Conservation (phyloP, 495 filamentous ascomycete genomes). For the Parathielavia hyrcaniae region DNA sequence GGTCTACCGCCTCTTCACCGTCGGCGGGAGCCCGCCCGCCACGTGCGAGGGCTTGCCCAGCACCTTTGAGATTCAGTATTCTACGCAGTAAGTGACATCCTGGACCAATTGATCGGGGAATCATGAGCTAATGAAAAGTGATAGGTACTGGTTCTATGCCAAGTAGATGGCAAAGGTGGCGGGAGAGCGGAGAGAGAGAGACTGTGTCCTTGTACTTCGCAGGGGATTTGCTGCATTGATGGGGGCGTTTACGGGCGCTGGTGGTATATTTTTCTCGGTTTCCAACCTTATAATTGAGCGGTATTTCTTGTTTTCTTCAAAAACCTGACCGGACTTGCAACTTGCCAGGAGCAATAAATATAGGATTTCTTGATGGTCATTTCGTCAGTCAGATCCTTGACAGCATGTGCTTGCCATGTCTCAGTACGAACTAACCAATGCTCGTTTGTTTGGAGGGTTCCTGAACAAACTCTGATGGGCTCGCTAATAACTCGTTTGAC, state of each 20-base stretch:
- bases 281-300: conserved; percentile 4
- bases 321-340: not conserved
- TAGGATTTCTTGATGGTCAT: not conserved
- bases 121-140: not conserved
- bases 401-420: not conserved
- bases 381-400: not conserved
- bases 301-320: not conserved
- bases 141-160: conserved; percentile 41
- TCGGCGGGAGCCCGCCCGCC: conserved; percentile 67
- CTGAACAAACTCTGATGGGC: too few species aligned
- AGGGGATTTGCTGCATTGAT: not conserved
- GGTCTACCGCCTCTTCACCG: conserved; percentile 82
- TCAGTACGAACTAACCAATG: not conserved
- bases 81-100: conserved; percentile 60
- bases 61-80: conserved; percentile 68
- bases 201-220: not conserved
- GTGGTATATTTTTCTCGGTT: conserved; percentile 5
- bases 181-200: not conserved
- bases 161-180: conserved; percentile 12
- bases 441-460: too few species aligned
- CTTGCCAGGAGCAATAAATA: conserved; percentile 17
- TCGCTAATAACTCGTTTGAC: too few species aligned
- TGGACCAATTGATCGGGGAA: not conserved
- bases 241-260: conserved; percentile 6
- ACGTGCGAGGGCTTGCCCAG: conserved; percentile 62